phyloP scores from a whole-genome alignment of 1,284 basidiomycete species.

The Marasmius tenuissimus region DNA sequence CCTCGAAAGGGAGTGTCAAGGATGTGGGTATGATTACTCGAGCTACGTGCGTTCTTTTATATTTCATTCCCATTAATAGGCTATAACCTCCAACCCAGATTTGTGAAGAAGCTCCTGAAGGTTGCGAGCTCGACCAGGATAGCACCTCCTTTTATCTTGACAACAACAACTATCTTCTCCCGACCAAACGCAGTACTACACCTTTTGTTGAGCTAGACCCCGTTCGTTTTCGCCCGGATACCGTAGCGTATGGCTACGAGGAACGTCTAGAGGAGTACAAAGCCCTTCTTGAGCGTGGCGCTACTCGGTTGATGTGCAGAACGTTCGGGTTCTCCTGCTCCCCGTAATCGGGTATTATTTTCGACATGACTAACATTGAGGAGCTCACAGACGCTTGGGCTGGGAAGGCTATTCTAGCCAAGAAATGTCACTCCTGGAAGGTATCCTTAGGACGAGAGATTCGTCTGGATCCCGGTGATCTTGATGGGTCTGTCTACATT shows the following conservation, averaged over 20 bases:
- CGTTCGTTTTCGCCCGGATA: background rate
- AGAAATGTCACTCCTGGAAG: background rate
- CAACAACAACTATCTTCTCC: background rate
- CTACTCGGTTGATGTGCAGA: background rate
- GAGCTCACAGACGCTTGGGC: background rate
- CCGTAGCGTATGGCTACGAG: background rate
- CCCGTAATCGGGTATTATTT: background rate
- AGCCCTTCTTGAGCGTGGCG: background rate
- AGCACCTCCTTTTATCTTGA: background rate
- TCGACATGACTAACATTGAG: background rate
- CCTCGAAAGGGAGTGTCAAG: background rate
- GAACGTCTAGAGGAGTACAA: background rate
- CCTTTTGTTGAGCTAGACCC: background rate
- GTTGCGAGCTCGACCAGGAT: background rate
- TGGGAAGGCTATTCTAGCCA: background rate
- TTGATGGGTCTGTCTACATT: background rate
- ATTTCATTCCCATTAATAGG: background rate
- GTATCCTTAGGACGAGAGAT: background rate
- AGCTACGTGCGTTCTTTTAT: background rate
- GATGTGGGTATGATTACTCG: background rate
- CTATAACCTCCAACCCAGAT: background rate
- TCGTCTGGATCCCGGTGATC: background rate
- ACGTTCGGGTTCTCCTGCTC: background rate
- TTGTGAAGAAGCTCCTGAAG: background rate
- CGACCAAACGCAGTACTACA: background rate